Conservation (phyloP, 257 asterid genomes). For the Rhazya stricta region DNA sequence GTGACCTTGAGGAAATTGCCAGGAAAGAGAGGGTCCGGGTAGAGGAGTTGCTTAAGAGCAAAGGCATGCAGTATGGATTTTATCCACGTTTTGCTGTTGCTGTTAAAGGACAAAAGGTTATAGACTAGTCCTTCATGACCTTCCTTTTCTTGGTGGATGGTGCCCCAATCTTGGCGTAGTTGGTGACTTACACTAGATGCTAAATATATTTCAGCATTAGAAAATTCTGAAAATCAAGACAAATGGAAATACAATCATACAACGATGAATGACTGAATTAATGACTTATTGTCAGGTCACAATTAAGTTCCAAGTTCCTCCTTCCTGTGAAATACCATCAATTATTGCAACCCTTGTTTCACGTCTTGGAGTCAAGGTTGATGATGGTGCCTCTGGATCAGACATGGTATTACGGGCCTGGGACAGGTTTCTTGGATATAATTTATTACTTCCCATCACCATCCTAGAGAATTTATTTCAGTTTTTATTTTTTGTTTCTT, state of each 20-base stretch:
- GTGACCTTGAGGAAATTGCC: slow-evolving; percentile 63
- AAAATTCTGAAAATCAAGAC: not conserved
- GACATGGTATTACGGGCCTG: slow-evolving; percentile 82
- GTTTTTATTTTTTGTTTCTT: not conserved
- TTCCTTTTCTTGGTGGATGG: slow-evolving; percentile 7
- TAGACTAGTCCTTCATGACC: not conserved
- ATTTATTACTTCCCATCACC: not conserved
- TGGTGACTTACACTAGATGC: slow-evolving; percentile 12
- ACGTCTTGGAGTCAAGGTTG: slow-evolving; percentile 68
- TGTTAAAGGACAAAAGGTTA: slow-evolving; percentile 82
- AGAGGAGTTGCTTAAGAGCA: slow-evolving; percentile 57
- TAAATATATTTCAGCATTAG: not conserved
- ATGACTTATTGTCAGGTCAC: slow-evolving; percentile 52
- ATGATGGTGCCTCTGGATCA: slow-evolving; percentile 57
- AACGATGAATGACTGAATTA: slow-evolving; percentile 10
- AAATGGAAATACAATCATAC: not conserved
- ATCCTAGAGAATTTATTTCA: not conserved
- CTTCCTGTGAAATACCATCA: slow-evolving; percentile 73
- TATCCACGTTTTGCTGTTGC: slow-evolving; percentile 73
- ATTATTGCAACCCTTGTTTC: slow-evolving; percentile 73
- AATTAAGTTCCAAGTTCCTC: slow-evolving; percentile 82
- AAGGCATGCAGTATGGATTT: slow-evolving; percentile 53
- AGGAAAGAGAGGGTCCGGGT: slow-evolving; percentile 56
- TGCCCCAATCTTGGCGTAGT: slow-evolving; percentile 17
- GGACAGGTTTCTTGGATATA: slow-evolving; percentile 57